These are phyloP conservation scores for Rostrohypoxylon terebratum DNA, from an alignment of 495 filamentous ascomycete species.

Conservation along the genomic window DNA sequence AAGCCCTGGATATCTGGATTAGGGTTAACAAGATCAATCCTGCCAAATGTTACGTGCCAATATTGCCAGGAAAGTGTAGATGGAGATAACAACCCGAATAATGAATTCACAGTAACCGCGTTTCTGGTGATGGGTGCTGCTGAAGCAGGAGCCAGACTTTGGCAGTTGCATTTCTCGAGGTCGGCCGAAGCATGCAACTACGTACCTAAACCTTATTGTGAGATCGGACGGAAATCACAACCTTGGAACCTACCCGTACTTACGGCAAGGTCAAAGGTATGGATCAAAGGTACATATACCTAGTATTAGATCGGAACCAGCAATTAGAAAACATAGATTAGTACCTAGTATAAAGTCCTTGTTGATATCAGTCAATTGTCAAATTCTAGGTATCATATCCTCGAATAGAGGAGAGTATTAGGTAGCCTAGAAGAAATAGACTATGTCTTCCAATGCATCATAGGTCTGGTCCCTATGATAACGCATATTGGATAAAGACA, in stretches of 20 bases:
- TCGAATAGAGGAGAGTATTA: slow-evolving; percentile 21
- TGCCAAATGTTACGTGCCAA: not conserved
- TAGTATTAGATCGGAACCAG: not conserved
- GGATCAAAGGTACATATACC: too few relatives aligned
- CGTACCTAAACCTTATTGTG: slow-evolving; percentile 35
- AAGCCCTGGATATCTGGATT: not conserved
- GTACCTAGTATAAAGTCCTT: slow-evolving; percentile 17
- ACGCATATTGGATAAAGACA: slow-evolving; percentile 30
- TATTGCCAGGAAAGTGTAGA: not conserved
- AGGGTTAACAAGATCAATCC: not conserved
- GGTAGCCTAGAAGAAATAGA: slow-evolving; percentile 23
- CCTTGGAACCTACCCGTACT: slow-evolving; percentile 9
- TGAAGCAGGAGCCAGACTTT: not conserved
- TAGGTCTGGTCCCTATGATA: slow-evolving; percentile 15
- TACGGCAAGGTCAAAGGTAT: not conserved
- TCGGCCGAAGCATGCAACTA: slow-evolving; percentile 33
- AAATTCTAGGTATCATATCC: slow-evolving; percentile 30
- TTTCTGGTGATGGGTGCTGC: not conserved
- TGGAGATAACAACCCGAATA: not conserved
- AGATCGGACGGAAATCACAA: slow-evolving; percentile 3
- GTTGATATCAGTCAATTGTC: slow-evolving; percentile 39
- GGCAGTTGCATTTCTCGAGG: not conserved
- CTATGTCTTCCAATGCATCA: slow-evolving; percentile 18
- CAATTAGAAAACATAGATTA: slow-evolving; percentile 7
- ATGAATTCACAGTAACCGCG: slow-evolving; percentile 3